Conservation (phyloP, 805 yeast species). For the Zygoascus bituminiphila region DNA sequence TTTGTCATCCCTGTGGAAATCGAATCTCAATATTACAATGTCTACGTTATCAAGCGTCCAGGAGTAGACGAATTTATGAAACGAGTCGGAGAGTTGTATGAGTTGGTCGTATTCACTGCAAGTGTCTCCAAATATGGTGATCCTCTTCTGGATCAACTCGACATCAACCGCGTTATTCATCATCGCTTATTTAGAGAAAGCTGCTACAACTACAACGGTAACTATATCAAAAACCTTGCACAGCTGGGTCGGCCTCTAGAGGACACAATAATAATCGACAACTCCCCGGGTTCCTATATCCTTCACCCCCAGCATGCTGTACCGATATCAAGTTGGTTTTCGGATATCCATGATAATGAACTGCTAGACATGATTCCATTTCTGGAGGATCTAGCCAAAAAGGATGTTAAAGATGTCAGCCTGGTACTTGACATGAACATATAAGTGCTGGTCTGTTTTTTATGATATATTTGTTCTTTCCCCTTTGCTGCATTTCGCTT, state of each 20-base stretch:
- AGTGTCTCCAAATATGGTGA: slow-evolving; percentile 94
- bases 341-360: slow-evolving; percentile 96
- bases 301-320: slow-evolving; percentile 97
- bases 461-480: neutral
- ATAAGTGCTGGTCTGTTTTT: slow-evolving; percentile 3
- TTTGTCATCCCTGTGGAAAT: slow-evolving; percentile 97
- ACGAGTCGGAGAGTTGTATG: slow-evolving; percentile 77
- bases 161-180: slow-evolving; percentile 64
- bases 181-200: slow-evolving; percentile 92
- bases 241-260: slow-evolving; percentile 88
- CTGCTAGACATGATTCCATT: slow-evolving; percentile 84
- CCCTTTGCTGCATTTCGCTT: neutral
- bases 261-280: slow-evolving; percentile 85
- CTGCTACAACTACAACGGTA: slow-evolving; percentile 89
- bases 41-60: slow-evolving; percentile 93
- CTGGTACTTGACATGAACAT: slow-evolving; percentile 65
- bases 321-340: slow-evolving; percentile 96
- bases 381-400: slow-evolving; percentile 69
- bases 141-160: slow-evolving; percentile 85
- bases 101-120: slow-evolving; percentile 96
- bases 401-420: slow-evolving; percentile 75
- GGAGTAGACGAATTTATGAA: slow-evolving; percentile 91
- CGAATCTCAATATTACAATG: slow-evolving; percentile 85
- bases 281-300: slow-evolving; percentile 96
- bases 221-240: slow-evolving; percentile 85